phyloP scores from a whole-genome alignment of 2,329 filamentous ascomycete species.

The Colletotrichum musae region DNA sequence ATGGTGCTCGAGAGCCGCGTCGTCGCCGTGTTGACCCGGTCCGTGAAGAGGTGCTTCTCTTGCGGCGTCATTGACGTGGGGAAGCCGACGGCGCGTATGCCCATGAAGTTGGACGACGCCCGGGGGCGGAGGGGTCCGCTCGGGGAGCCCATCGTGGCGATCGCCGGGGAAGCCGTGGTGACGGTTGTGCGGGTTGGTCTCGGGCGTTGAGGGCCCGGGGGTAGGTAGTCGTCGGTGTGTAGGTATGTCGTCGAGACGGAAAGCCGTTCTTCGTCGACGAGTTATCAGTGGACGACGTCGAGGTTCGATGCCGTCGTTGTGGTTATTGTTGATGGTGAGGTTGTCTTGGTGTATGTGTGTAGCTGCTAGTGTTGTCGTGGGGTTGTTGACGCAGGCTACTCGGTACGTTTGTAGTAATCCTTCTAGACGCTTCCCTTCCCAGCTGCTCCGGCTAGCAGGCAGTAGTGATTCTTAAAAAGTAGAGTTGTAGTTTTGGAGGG shows the following conservation, averaged over 20 bases:
- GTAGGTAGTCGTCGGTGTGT: slow-evolving; percentile 9
- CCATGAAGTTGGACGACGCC: slow-evolving; percentile 39
- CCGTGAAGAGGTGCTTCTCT: slow-evolving; percentile 36
- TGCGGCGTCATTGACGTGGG: slow-evolving; percentile 35
- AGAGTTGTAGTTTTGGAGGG: background rate
- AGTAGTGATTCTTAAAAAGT: background rate
- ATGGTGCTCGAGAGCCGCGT: slow-evolving; percentile 37
- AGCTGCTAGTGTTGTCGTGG: background rate
- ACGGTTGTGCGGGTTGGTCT: slow-evolving; percentile 22
- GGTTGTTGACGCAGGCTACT: background rate
- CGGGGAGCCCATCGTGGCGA: slow-evolving; percentile 40
- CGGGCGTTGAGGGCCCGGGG: background rate
- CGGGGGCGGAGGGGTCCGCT: slow-evolving; percentile 38
- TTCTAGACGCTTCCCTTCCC: slow-evolving; percentile 11
- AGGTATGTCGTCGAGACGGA: background rate
- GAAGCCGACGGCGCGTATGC: slow-evolving; percentile 32
- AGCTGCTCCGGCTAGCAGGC: slow-evolving; percentile 17
- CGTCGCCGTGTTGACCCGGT: slow-evolving; percentile 35
- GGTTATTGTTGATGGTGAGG: background rate
- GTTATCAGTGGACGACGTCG: background rate
- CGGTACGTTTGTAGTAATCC: slow-evolving; percentile 17
- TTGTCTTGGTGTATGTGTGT: background rate
- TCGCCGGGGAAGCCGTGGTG: slow-evolving; percentile 40
- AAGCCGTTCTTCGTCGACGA: background rate
- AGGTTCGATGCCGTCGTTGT: background rate